phyloP scores from a whole-genome alignment of 2,329 filamentous ascomycete genomes.

The Fusarium torulosum region DNA sequence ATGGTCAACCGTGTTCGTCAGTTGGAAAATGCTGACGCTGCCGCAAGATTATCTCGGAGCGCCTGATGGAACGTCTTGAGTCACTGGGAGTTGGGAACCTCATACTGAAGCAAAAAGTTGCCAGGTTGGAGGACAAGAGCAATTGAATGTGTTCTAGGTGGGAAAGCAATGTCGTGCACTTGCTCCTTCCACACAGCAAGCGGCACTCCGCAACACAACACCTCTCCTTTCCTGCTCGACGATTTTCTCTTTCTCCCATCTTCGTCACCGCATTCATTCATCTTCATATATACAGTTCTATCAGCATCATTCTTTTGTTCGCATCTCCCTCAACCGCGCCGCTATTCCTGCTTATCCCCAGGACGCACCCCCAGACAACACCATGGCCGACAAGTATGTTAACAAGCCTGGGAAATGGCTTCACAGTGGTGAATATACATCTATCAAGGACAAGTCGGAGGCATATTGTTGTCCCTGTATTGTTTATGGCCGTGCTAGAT shows the following conservation, averaged over 20 bases:
- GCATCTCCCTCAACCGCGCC: not conserved
- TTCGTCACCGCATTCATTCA: too few relatives aligned
- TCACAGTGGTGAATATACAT: not conserved
- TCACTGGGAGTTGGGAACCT: not conserved
- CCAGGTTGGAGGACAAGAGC: not conserved
- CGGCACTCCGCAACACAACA: too few relatives aligned
- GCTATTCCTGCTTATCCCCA: not conserved
- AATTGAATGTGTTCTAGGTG: not conserved
- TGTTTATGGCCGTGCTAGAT: constrained; percentile 18
- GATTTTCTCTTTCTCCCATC: too few relatives aligned
- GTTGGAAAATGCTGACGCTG: too few relatives aligned
- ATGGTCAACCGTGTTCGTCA: too few relatives aligned
- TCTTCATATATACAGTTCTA: too few relatives aligned
- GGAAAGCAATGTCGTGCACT: not conserved
- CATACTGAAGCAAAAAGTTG: not conserved
- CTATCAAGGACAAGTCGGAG: not conserved
- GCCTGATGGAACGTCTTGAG: not conserved
- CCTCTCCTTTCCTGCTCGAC: not conserved
- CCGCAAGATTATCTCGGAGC: not conserved
- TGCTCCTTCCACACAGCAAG: not conserved
- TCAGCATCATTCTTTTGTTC: not conserved
- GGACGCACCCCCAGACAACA: not conserved
- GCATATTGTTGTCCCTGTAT: constrained; percentile 18
- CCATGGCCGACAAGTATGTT: not conserved
- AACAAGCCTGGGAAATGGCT: not conserved